phyloP scores from a whole-genome alignment of 1,139 yeast genomes.

The Scheffersomyces insectosa region DNA sequence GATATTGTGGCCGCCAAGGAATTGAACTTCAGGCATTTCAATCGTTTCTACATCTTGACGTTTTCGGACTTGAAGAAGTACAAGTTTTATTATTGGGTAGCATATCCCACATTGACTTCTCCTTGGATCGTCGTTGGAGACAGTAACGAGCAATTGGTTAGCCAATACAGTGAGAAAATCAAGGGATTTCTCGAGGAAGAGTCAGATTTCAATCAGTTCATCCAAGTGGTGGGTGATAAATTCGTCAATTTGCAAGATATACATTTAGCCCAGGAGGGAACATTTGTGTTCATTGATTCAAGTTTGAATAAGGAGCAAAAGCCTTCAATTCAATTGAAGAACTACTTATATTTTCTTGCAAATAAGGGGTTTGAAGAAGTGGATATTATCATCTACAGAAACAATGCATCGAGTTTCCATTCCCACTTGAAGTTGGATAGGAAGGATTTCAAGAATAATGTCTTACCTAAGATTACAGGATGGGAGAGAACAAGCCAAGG shows the following conservation, averaged over 20 bases:
- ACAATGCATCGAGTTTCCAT: constrained; percentile 26
- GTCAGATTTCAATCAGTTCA: neutral
- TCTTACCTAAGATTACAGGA: constrained; percentile 57
- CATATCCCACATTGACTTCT: constrained; percentile 64
- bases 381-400: constrained; percentile 37
- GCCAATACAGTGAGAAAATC: constrained; percentile 4
- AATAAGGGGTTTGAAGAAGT: constrained; percentile 36
- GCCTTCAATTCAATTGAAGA: constrained; percentile 67
- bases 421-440: constrained; percentile 20
- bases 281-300: constrained; percentile 63
- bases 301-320: constrained; percentile 40
- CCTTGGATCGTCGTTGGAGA: constrained; percentile 33
- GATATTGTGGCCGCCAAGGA: constrained; percentile 11
- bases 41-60: constrained; percentile 59
- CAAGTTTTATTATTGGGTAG: constrained; percentile 87
- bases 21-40: constrained; percentile 14
- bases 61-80: constrained; percentile 90
- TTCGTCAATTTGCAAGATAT: neutral
- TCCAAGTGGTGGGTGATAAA: neutral
- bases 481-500: constrained; percentile 87
- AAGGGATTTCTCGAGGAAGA: constrained; percentile 5
- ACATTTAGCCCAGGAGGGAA: constrained; percentile 2
- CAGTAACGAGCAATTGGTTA: neutral
- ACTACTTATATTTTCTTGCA: constrained; percentile 60
- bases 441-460: constrained; percentile 3